These are phyloP conservation scores for Neovahlkampfia damariscottae DNA, from an alignment of 78 protist genomes.

Conservation along the genomic window DNA sequence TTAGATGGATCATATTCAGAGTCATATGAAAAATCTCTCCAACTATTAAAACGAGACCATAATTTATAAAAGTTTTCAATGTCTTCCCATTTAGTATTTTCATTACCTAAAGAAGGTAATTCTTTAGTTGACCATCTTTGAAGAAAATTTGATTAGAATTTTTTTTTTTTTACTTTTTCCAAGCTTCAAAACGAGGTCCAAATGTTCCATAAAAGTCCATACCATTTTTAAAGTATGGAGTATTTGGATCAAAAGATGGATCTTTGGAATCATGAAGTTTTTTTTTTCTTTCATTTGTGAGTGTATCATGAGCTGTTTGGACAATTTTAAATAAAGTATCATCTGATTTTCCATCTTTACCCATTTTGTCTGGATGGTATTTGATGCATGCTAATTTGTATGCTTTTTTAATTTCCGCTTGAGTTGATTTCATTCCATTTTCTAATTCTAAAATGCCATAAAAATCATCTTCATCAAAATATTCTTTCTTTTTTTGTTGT, in stretches of 20 bases:
- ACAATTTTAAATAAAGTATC: background rate
- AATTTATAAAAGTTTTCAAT: background rate
- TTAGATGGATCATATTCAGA: background rate
- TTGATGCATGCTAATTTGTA: background rate
- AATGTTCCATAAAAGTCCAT: background rate
- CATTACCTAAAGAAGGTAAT: background rate
- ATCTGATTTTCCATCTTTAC: background rate
- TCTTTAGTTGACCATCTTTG: background rate
- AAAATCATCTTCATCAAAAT: too few species aligned
- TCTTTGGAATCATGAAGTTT: background rate
- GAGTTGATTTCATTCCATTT: background rate
- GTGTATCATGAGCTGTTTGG: background rate
- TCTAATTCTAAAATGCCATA: too few species aligned
- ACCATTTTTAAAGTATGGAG: background rate
- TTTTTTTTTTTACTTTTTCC: too few species aligned
- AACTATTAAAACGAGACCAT: background rate
- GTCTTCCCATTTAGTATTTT: background rate
- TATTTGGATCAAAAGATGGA: background rate
- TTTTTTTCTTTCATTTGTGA: background rate
- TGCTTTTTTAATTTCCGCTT: background rate
- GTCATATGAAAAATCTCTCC: background rate
- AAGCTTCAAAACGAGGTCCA: background rate
- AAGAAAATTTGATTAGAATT: too few species aligned
- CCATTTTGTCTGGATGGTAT: background rate
- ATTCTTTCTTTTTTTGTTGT: too few species aligned